Conservation (phyloP, 495 filamentous ascomycete genomes). For the Daldinia loculata region DNA sequence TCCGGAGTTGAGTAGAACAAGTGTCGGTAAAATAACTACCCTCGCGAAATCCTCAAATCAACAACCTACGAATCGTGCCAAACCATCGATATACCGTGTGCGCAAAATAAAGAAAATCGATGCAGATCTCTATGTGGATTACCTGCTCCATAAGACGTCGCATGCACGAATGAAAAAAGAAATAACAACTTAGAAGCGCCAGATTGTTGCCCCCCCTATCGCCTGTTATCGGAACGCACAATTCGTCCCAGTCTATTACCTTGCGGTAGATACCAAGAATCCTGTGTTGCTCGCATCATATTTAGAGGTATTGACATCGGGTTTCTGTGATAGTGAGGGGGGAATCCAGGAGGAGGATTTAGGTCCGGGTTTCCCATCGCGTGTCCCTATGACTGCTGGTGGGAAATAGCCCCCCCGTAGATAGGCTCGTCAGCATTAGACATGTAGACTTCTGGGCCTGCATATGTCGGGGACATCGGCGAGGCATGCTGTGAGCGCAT, state of each 20-base stretch:
- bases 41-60: conserved; percentile 15
- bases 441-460: conserved; percentile 35
- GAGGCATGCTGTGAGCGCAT: conserved; percentile 21
- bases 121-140: conserved; percentile 40
- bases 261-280: not conserved
- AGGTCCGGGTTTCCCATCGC: conserved; percentile 10
- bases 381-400: conserved; percentile 40
- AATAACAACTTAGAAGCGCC: not conserved
- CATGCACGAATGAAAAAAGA: conserved; percentile 25
- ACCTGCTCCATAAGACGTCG: conserved; percentile 34
- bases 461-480: conserved; percentile 32
- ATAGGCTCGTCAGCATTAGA: conserved; percentile 18
- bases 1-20: conserved; percentile 23
- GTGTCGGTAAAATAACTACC: conserved; percentile 10
- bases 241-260: not conserved
- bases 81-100: conserved; percentile 35
- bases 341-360: not conserved
- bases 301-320: not conserved
- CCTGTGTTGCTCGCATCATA: not conserved
- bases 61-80: conserved; percentile 25
- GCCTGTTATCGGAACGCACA: not conserved
- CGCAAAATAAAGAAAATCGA: conserved; percentile 20
- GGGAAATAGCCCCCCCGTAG: conserved; percentile 31
- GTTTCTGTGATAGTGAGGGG: not conserved
- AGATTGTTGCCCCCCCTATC: not conserved